Conservation (phyloP, 768 basidiomycete genomes). For the Neoboletus magnificus region DNA sequence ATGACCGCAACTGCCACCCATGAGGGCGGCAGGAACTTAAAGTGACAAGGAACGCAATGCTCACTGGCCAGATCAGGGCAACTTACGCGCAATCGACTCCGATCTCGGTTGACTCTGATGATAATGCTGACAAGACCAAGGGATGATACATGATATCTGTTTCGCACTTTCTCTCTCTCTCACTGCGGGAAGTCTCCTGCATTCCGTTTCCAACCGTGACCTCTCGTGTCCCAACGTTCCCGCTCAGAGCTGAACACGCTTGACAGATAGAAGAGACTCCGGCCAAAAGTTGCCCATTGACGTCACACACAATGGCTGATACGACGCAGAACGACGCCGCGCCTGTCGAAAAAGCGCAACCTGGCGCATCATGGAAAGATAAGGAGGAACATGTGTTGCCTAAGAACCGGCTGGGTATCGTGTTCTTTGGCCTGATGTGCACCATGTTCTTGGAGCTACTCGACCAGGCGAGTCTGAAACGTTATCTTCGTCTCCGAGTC, state of each 20-base stretch:
- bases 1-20: too few species aligned
- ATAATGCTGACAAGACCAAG: too few species aligned
- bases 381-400: conserved; percentile 55
- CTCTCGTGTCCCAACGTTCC: neutral
- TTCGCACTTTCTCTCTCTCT: neutral
- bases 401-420: conserved; percentile 20
- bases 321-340: neutral
- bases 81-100: too few species aligned
- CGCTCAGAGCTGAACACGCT: neutral
- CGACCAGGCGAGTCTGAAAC: conserved; percentile 45
- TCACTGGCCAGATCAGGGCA: too few species aligned
- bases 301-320: conserved; percentile 4
- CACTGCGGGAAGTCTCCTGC: neutral
- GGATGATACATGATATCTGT: neutral
- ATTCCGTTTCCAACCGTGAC: neutral
- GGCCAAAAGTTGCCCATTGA: neutral
- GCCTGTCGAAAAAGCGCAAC: conserved; percentile 26
- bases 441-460: conserved; percentile 43
- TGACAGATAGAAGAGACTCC: neutral
- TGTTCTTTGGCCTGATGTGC: conserved; percentile 31
- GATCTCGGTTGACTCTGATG: too few species aligned
- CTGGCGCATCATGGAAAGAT: conserved; percentile 53
- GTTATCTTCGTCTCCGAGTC: neutral
- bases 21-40: too few species aligned
- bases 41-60: too few species aligned